Base-by-base conservation (phyloP, 148 eudicot species). In the Rhododendron kiyosumense region DNA sequence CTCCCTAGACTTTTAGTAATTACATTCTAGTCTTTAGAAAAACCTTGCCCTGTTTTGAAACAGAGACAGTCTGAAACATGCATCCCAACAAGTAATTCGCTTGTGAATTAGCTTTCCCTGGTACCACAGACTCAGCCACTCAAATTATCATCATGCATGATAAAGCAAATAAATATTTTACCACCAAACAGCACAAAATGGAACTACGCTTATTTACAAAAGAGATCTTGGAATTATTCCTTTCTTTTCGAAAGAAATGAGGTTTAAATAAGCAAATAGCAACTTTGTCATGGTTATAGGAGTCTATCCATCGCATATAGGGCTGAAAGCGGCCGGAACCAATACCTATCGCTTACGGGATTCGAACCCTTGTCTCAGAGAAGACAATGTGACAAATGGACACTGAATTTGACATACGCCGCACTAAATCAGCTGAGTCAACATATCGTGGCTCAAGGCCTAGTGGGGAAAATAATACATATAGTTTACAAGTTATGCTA, bases 351-450 rank as follows among this genome's bases (percentile, higher is more conserved):
- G 7, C 22, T 54, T 18, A 18, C 0, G 24, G 22, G 20, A 54
- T 54, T 54, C 6, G 22, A 54, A 54, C 22, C 22, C 61, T 54
- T 54, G 61, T 54, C 38, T 8, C 18, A 36, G 34, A 69, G 17
- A 67, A 69, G 6, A 46, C 36, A 15, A 20, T 24, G 46, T 41
- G 48, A 83, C 54, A 69, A 69, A 38, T 24, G 78, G 26, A 65
- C 15, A 48, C 10, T 1, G 26, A 69, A 69, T 38, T 45, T 45
- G 63, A 46, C 34, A 20, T 78, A 12, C 12, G 71, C 52, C 69
- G 73, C 63, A 65, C 78, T 46, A 73, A 51, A 59, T 84, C 30
- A 71, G 85, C 85, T 84, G 85, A 84, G 85, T 84, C 85, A 49
- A 49, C 63, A 84, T 71, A 73, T 65, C 85, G 73, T 34, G 22